These are phyloP conservation scores for Phytopythium oedochilum DNA, from an alignment of 352 stramenopile species.

Conservation along the genomic window DNA sequence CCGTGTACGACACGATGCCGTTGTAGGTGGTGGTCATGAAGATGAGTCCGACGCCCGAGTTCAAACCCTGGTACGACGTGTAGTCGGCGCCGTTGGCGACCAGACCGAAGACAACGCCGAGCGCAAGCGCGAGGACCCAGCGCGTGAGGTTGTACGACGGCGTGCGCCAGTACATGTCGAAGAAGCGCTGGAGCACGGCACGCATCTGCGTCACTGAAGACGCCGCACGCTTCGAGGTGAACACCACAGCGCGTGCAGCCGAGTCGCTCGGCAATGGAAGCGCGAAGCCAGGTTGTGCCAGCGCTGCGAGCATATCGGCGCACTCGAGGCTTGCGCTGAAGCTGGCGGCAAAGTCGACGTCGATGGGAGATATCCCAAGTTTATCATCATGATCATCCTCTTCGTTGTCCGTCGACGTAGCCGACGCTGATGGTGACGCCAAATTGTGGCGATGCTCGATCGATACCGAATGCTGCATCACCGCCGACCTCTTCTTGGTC, in stretches of 20 bases:
- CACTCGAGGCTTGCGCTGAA: conserved; percentile 18
- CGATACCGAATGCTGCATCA: too few relatives aligned
- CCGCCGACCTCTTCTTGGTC: too few relatives aligned
- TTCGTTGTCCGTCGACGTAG: too few relatives aligned
- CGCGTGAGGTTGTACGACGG: conserved; percentile 74
- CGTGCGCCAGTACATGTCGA: conserved; percentile 63
- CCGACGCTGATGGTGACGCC: too few relatives aligned
- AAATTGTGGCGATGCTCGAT: too few relatives aligned
- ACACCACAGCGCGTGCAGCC: conserved; percentile 14
- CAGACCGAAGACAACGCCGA: conserved; percentile 57
- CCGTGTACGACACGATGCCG: conserved; percentile 53
- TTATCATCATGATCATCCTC: neutral
- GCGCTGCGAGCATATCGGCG: neutral
- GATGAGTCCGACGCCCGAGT: conserved; percentile 44
- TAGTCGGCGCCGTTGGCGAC: conserved; percentile 30
- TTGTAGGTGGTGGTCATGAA: conserved; percentile 68
- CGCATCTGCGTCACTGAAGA: conserved; percentile 8
- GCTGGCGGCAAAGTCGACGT: conserved; percentile 6
- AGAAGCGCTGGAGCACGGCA: conserved; percentile 12
- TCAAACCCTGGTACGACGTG: conserved; percentile 13
- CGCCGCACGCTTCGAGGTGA: conserved; percentile 10
- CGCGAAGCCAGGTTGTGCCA: too few relatives aligned
- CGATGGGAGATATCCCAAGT: neutral
- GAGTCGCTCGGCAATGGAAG: too few relatives aligned
- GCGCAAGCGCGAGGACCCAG: conserved; percentile 31